Evolutionary conservation across 805 yeast genomes (phyloP), one percentile per base, ranked within the genome.

Genomic region (Sporopachydermia lactativora): DNA sequence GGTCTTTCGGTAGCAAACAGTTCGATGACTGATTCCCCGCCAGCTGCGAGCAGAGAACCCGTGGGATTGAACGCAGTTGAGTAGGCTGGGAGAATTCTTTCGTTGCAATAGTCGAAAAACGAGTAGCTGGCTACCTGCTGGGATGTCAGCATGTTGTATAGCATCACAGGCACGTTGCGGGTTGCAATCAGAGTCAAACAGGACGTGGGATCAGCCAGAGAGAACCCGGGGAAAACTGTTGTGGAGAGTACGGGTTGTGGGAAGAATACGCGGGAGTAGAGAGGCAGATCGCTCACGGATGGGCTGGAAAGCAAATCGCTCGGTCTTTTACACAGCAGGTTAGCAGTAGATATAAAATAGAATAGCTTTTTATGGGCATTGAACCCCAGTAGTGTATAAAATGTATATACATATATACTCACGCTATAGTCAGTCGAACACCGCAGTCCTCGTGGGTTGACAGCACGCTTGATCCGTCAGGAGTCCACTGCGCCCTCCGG

Each of bases 381-480:
- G 34, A n/a, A 24, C 13, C 34, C n/a, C 34, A 13, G 13, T 13
- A n/a, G 13, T 13, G 34, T 24, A n/a, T 13, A 24, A n/a, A 24
- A n/a, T n/a, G 13, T 24, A n/a, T 13, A n/a, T 11, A 35, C 8
- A 11, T n/a, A 14, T 11, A 8, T 17, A 36, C 39, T 11, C 19
- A 36, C 2, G 36, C 40, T 13, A 50, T 43, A 37, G 47, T 47
- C 17, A 48, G 38, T 17, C 52, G 31, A 3, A 50, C 17, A 3
- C 45, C 45, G 6, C 39, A 35, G 28, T 50, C 54, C 17, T 49
- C 52, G 36, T 39, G 43, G 14, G 19, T 39, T 4, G 52, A 41
- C 28, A 50, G 39, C 4, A 50, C 15, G 4, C 44, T 36, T n/a
- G 52, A 46, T 2, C 54, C 54, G 34, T 50, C 54, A 3, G 51